Base-by-base conservation (phyloP, 495 filamentous ascomycete genomes). In the Tuber aestivum region DNA sequence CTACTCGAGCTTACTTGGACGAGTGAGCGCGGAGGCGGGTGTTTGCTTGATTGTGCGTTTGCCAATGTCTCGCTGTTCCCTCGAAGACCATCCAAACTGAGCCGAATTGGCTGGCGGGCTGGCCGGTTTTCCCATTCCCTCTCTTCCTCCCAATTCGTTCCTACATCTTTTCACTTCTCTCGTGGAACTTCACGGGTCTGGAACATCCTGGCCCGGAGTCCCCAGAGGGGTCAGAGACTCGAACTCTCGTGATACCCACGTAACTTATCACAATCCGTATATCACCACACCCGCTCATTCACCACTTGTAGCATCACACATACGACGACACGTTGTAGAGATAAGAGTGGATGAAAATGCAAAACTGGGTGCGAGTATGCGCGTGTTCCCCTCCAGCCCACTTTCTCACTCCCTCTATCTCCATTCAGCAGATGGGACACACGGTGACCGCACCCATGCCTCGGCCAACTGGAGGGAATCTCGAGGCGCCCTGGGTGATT, bases 1-100 rank as follows among this genome's bases (percentile, higher is more conserved):
- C 56, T 35, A 27, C 5, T 65, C 37, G 72, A 75, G 70, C 32
- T 79, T 79, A 27, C 69, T 79, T 38, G 73, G 70, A 48, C 56
- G 70, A 68, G 76, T 45, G 76, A 23, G 72, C 61, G 72, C 3
- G 38, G 38, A 27, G 45, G 74, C 72, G 40, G 75, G 41, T 61
- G 61, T 69, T 38, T 77, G 61, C 44, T 70, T 7, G 45, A 40
- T 23, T 70, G 45, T n/a, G 41, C n/a, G 70, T 38, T 35, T 45
- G 65, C 12, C 37, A 76, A 35, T 72, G 41, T 61, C 75, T 65
- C 61, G 73, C 32, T 69, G 72, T 65, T 35, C 56, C 32, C 27
- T 65, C 56, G 56, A 10, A 20, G 56, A 4, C 27, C 20, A 27
- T 27, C 32, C 20, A 4, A 35, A 35, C 27, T 18, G 27, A 16